Evolutionary conservation across 345 rosid species (phyloP).

Genomic region (Crucihimalaya himalaica): DNA sequence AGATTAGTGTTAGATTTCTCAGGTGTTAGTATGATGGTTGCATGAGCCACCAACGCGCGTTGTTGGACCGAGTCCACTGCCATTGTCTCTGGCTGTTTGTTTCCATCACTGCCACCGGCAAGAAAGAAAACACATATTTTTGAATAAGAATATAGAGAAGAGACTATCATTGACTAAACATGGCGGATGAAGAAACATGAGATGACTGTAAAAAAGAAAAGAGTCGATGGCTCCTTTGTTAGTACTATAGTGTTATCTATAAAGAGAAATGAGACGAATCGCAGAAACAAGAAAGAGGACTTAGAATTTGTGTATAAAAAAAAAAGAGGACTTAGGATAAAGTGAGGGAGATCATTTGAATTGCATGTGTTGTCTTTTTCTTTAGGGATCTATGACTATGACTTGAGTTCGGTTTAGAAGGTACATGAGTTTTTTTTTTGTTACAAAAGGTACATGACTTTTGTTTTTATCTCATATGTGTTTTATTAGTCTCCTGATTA

Average conservation of each 20-base stretch:
- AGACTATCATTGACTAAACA: no score
- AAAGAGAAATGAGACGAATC: neutral
- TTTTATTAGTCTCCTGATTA: neutral
- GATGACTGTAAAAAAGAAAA: no score
- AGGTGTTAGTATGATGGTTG: no score
- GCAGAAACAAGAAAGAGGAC: no score
- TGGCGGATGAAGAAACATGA: no score
- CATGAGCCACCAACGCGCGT: neutral
- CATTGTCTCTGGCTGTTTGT: neutral
- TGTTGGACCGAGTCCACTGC: neutral
- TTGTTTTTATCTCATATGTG: no score
- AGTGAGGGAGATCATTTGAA: neutral
- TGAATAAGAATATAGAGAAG: no score
- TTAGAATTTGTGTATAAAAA: no score
- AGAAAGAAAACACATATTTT: neutral
- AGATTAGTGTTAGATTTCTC: no score
- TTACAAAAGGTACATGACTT: no score
- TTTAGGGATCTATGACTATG: neutral
- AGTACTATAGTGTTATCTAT: neutral
- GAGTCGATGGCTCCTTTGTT: neutral
- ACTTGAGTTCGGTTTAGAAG: no score
- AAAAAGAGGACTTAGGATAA: no score
- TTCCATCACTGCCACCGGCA: neutral
- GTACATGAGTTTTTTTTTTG: neutral
- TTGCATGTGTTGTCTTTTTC: neutral